Evolutionary conservation across 1,284 basidiomycete genomes (phyloP), one percentile per base, ranked within the genome.

Genomic region (Apiotrichum montevideense): DNA sequence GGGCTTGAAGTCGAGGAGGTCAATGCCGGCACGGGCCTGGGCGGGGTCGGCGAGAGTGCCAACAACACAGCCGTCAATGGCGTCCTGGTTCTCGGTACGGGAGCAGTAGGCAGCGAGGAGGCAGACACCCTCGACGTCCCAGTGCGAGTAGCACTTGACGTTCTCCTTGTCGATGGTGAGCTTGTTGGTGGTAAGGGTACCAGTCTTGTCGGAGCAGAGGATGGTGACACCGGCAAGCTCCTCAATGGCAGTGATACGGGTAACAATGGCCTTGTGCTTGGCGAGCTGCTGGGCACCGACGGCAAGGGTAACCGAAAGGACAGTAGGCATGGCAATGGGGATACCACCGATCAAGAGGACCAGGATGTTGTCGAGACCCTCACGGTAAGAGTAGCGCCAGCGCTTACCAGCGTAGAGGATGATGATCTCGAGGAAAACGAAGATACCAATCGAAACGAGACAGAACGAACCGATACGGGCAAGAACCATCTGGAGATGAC

Each of bases 341-440:
- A 97, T 96, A 84, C 93, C 93, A 83, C 93, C 90, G 80, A 97
- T 96, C 83, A 97, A 83, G 76, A 96, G 88, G 67, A 96, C 91
- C 50, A 96, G 84, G 79, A 96, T 93, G 82, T 93, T 89, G 83
- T 97, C 86, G 67, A 97, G 87, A 81, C 93, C 93, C 64, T 86
- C 87, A 72, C 93, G 90, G 82, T 98, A 98, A 51, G 72, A 78
- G 83, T 89, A 95, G 58, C 81, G 82, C 87, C 88, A 94, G 45
- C 84, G 87, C 52, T 88, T 87, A 47, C 84, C 87, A 54, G 89
- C 87, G 76, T 94, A 94, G 58, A 94, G 82, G 65, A 88, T 84
- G 74, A 92, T 80, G 62, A 94, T 93, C 78, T 94, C 90, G 51
- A 89, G 87, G 61, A 95, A 57, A 68, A 95, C 88, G 79, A 95